phyloP scores from a whole-genome alignment of 305 asterid genomes.

The Fraxinus nigra region DNA sequence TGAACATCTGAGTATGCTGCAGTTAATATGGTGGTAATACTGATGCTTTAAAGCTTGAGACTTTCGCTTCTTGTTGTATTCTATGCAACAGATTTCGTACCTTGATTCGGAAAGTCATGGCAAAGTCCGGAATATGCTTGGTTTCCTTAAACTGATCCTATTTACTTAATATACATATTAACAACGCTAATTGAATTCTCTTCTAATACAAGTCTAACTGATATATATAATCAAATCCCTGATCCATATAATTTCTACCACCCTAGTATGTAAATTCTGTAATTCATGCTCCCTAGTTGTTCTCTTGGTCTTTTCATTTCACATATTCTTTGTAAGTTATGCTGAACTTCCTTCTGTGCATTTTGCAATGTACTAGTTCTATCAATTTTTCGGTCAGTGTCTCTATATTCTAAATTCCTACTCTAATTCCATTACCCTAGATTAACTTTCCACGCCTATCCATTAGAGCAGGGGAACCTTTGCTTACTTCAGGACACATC shows the following conservation, averaged over 20 bases:
- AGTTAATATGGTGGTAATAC: neutral
- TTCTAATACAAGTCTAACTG: neutral
- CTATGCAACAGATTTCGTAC: neutral
- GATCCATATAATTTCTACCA: neutral
- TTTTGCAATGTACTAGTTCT: neutral
- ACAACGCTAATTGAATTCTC: neutral
- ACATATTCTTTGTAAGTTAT: neutral
- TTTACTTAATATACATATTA: neutral
- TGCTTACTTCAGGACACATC: neutral
- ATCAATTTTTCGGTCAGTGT: neutral
- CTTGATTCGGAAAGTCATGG: neutral
- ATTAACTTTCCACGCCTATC: neutral
- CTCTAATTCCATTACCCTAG: neutral
- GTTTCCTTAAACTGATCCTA: neutral
- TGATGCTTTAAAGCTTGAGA: neutral
- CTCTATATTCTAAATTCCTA: neutral
- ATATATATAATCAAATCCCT: neutral
- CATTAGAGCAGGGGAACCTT: neutral
- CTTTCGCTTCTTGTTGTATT: neutral
- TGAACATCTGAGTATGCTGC: neutral
- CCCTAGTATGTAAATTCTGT: neutral
- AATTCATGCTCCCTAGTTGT: neutral
- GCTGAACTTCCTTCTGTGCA: neutral
- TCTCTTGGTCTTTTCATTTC: neutral
- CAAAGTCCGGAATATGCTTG: neutral